Conservation (phyloP, 495 filamentous ascomycete species). For the Cercophora newfieldiana region DNA sequence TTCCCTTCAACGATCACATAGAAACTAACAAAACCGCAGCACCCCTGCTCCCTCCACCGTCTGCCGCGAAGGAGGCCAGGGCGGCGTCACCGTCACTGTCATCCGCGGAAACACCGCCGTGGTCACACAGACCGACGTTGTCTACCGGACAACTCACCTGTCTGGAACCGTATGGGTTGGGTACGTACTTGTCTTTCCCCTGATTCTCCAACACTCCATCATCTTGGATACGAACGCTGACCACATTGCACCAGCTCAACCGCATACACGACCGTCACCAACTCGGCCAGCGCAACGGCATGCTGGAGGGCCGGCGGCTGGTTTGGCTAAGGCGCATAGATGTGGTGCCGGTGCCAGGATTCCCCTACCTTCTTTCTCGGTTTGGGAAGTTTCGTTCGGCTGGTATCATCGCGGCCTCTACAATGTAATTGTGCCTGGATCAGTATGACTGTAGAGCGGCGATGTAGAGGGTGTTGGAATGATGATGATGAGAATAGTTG, state of each 20-base stretch:
- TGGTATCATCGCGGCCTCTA: neutral
- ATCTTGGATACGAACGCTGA: slow-evolving; percentile 3
- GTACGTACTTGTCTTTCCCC: slow-evolving; percentile 26
- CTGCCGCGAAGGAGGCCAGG: slow-evolving; percentile 28
- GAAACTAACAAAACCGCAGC: slow-evolving; percentile 18
- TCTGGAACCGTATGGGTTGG: slow-evolving; percentile 41
- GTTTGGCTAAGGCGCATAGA: slow-evolving; percentile 28
- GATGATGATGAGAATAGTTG: neutral
- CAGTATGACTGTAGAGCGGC: neutral
- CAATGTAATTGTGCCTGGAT: neutral
- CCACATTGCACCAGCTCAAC: slow-evolving; percentile 32
- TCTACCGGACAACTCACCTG: slow-evolving; percentile 41
- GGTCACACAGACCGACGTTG: slow-evolving; percentile 40
- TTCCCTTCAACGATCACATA: neutral
- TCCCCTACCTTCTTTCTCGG: neutral
- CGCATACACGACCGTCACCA: slow-evolving; percentile 36
- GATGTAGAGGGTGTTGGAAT: neutral
- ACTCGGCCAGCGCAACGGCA: slow-evolving; percentile 38
- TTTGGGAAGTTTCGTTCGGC: neutral
- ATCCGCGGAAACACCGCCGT: slow-evolving; percentile 29
- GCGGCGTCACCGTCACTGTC: slow-evolving; percentile 37
- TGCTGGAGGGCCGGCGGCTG: slow-evolving; percentile 43
- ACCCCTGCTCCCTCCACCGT: slow-evolving; percentile 42
- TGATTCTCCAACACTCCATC: neutral
- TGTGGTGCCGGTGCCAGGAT: neutral